Evolutionary conservation across 192 early-diverging fungal species (phyloP).

Genomic region (Coemansia sp.): DNA sequence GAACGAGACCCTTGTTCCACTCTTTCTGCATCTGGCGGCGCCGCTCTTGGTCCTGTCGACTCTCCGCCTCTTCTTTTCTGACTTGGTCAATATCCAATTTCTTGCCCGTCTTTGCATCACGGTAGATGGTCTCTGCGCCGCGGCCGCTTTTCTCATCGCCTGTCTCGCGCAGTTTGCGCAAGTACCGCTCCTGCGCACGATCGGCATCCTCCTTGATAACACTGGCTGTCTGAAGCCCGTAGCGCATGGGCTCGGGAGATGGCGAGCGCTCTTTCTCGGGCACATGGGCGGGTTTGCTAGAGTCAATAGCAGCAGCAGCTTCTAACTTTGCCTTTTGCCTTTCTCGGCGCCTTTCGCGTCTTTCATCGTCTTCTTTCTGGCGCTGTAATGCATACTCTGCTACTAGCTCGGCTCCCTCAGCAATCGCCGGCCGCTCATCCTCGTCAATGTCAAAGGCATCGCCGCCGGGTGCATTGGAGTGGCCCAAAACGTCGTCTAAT

Average conservation of each 20-base stretch:
- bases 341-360: conserved; percentile 6
- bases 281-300: background rate
- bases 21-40: conserved; percentile 53
- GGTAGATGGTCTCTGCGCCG: conserved; percentile 63
- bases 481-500: conserved; percentile 11
- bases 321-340: conserved; percentile 10
- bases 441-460: conserved; percentile 5
- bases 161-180: conserved; percentile 29
- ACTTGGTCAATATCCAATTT: conserved; percentile 58
- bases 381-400: conserved; percentile 28
- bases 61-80: conserved; percentile 40
- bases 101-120: conserved; percentile 63
- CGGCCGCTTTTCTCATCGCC: conserved; percentile 24
- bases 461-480: background rate
- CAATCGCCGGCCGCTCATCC: conserved; percentile 42
- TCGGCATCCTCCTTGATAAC: conserved; percentile 32
- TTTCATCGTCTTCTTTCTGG: conserved; percentile 17
- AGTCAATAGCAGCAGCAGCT: background rate
- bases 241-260: conserved; percentile 25
- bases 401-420: conserved; percentile 40
- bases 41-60: conserved; percentile 40
- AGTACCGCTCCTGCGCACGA: conserved; percentile 25
- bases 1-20: conserved; percentile 68
- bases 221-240: conserved; percentile 49
- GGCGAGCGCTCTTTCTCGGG: background rate